Base-by-base conservation (phyloP, 2,329 filamentous ascomycete species). In the Alternaria dauci region DNA sequence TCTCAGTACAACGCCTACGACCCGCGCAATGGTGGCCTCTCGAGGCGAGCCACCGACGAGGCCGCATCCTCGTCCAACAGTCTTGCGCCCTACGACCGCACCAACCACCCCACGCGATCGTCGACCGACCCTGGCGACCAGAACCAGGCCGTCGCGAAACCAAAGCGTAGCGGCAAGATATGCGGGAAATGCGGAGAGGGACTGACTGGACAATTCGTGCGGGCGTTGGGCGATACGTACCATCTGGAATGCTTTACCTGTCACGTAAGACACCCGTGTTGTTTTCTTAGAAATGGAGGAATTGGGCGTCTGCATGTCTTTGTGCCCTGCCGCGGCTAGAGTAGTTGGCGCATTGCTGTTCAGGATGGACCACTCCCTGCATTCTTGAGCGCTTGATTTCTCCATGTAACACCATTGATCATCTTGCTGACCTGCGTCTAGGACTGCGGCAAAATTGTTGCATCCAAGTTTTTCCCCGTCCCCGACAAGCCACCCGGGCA, bases 221-320 rank as follows among this genome's bases (percentile, higher is more conserved):
- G 95, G 72, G 95, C 95, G 46, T 82, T 99, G 56, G 93, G 94
- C 55, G 94, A 93, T 59, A 98, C 94, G 54, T 99, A 93, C 78
- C 95, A 99, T 82, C 82, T 99, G 68, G 94, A 99, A 79, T 99
- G 95, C 84, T 99, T 99, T 81, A 96, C 93, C 78, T 99, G 95
- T 80, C 88, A 93, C 81, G 94, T 97, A 87, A 47, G 69, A 65
- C 23, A 23, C 53, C 53, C 34, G 32, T 20, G 41, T 52, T 41
- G 18, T 57, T 48, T 57, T 12, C 9, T 30, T 23, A n/a, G 8
- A 36, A 50, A 1, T 38, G 30, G 32, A 36, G 46, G 14, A 14
- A 16, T 26, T 26, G 46, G 30, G 32, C 46, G 5, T 26, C 0
- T 25, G 46, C 46, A 25, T 18, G 46, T 38, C 32, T 18, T 4